Percentiles rank a stretch among this genome's conserved stretches.
Evolutionary conservation across 1,139 yeast genomes (phyloP).

Genomic region (Pichia sp.): DNA sequence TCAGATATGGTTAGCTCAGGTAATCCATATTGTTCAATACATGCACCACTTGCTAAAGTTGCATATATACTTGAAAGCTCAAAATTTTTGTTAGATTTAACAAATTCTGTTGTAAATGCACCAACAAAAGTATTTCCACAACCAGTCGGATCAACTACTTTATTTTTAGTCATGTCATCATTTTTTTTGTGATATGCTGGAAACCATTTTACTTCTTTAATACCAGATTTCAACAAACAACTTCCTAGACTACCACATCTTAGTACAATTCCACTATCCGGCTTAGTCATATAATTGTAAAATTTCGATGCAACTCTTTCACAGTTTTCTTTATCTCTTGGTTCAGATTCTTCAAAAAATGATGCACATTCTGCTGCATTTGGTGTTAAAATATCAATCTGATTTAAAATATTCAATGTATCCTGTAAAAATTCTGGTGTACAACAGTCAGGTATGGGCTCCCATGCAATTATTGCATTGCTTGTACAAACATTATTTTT

Average conservation of each 20-base stretch:
- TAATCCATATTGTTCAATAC: constrained; percentile 72
- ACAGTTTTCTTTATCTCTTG: constrained; percentile 33
- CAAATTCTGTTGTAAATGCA: constrained; percentile 60
- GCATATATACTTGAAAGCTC: constrained; percentile 58
- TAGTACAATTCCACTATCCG: constrained; percentile 43
- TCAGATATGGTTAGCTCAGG: constrained; percentile 35
- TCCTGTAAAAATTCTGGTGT: constrained; percentile 39
- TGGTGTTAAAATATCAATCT: constrained; percentile 66
- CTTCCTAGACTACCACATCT: constrained; percentile 73
- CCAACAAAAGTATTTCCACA: constrained; percentile 92
- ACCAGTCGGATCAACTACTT: constrained; percentile 84
- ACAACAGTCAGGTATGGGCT: constrained; percentile 81
- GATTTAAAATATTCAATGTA: constrained; percentile 38
- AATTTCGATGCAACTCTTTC: constrained; percentile 40
- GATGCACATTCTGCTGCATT: constrained; percentile 77
- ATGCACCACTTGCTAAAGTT: constrained; percentile 69
- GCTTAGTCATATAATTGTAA: constrained; percentile 34
- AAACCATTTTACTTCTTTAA: constrained; percentile 32
- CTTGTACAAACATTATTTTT: not conserved
- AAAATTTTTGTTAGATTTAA: constrained; percentile 44
- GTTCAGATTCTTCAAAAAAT: constrained; percentile 44
- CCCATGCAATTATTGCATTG: constrained; percentile 58
- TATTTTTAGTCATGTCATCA: constrained; percentile 12
- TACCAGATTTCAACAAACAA: constrained; percentile 26
- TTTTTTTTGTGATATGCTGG: constrained; percentile 63